Conservation (phyloP, 2,329 filamentous ascomycete genomes). For the Xylogone sp. region DNA sequence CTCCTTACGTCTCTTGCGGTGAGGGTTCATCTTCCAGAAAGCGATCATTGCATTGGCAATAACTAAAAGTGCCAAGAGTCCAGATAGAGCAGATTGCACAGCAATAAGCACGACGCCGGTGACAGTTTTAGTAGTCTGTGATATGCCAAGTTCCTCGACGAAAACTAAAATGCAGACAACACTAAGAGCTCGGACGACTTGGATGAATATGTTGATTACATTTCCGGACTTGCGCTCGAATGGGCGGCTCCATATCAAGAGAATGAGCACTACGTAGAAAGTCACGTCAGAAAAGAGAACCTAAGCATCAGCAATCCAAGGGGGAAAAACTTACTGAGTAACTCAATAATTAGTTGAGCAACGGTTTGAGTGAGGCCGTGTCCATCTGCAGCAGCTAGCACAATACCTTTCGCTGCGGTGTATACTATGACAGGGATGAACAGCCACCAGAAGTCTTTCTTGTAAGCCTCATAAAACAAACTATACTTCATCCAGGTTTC, state of each 20-base stretch:
- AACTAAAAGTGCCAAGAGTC: slow-evolving; percentile 80
- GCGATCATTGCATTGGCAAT: slow-evolving; percentile 81
- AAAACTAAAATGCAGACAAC: slow-evolving; percentile 88
- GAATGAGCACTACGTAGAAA: slow-evolving; percentile 54
- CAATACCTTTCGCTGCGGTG: slow-evolving; percentile 82
- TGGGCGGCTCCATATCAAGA: slow-evolving; percentile 81
- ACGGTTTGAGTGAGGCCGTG: slow-evolving; percentile 79
- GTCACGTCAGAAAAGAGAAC: slow-evolving; percentile 4
- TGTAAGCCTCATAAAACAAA: slow-evolving; percentile 95
- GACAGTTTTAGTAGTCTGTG: slow-evolving; percentile 89
- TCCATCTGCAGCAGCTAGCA: slow-evolving; percentile 81
- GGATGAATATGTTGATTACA: slow-evolving; percentile 90
- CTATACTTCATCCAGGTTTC: slow-evolving; percentile 92
- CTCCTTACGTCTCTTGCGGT: slow-evolving; percentile 83
- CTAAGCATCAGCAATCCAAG: neutral
- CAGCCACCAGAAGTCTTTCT: slow-evolving; percentile 94
- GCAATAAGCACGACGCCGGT: slow-evolving; percentile 90
- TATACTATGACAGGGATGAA: slow-evolving; percentile 89
- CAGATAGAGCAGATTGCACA: slow-evolving; percentile 83
- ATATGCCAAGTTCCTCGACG: slow-evolving; percentile 86
- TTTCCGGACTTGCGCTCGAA: slow-evolving; percentile 85
- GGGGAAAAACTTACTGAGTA: slow-evolving; percentile 40
- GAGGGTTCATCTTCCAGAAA: slow-evolving; percentile 83
- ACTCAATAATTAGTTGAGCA: slow-evolving; percentile 78
- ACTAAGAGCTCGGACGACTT: slow-evolving; percentile 83